phyloP scores from a whole-genome alignment of 2,329 filamentous ascomycete genomes.

The Albifimbria verrucaria region DNA sequence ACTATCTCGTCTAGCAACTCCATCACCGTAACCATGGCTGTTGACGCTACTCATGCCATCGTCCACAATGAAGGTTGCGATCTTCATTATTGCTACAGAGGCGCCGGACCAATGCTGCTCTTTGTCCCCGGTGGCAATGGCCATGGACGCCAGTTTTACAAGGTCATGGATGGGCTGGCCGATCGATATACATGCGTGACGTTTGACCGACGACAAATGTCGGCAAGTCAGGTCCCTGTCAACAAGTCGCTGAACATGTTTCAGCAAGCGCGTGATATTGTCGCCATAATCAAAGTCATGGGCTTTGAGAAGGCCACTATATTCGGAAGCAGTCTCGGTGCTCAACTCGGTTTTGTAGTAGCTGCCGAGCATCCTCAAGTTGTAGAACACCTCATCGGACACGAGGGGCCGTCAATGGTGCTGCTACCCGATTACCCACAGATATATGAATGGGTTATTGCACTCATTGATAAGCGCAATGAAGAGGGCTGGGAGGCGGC shows the following conservation, averaged over 20 bases:
- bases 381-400: constrained; percentile 24
- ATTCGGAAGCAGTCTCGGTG: constrained; percentile 27
- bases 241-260: constrained; percentile 20
- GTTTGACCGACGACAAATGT: constrained; percentile 31
- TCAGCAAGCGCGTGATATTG: constrained; percentile 28
- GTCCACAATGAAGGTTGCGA: constrained; percentile 27
- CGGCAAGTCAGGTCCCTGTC: constrained; percentile 18
- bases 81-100: constrained; percentile 28
- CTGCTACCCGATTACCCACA: constrained; percentile 22
- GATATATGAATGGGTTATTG: constrained; percentile 17
- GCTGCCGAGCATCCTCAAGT: constrained; percentile 25
- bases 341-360: constrained; percentile 25
- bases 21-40: constrained; percentile 10
- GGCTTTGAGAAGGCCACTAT: constrained; percentile 21
- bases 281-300: constrained; percentile 23
- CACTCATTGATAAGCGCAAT: constrained; percentile 17
- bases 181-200: constrained; percentile 24
- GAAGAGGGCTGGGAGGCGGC: constrained; percentile 15
- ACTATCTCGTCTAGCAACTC: no score
- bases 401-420: constrained; percentile 23
- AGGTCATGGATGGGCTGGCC: constrained; percentile 22
- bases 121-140: constrained; percentile 32
- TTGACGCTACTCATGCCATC: constrained; percentile 14
- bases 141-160: constrained; percentile 26
- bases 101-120: constrained; percentile 24